Evolutionary conservation across 352 stramenopile species (phyloP), one percentile per base, ranked within the genome.

Genomic region (Phytophthora lateralis): DNA sequence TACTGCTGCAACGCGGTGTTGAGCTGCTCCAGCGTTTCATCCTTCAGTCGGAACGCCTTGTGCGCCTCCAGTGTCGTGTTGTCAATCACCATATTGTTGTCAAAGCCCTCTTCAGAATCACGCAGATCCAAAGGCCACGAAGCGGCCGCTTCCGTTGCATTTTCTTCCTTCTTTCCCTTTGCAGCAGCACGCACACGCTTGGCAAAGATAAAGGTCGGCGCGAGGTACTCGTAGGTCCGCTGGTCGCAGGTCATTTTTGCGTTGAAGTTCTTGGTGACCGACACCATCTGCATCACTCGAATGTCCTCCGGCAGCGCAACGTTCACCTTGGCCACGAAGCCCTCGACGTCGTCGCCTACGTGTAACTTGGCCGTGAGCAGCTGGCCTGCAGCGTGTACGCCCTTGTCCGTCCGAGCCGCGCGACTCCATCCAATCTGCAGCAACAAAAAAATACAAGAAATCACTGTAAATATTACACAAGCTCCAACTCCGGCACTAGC

Each of bases 261-360:
- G 63, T 97, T 97, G 55, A 97, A 97, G 57, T 90, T 94, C 58
- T 97, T 97, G 39, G 86, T 95, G 47, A 93, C 90, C 0, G 79
- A 89, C 34, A 92, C 76, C 69, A 93, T 91, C 41, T 93, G 70
- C 62, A 94, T 70, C 0, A 96, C 69, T 42, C 86, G 83, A 60
- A 97, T 97, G 58, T 96, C 84, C 20, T 72, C 57, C 0, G 90
- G 90, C 29, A 97, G 69, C 14, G 63, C 59, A 3, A 39, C 50
- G 45, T 97, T 97, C 8, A 96, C 80, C n/a, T 78, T 77, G 2
- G 62, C 65, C 3, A 94, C 26, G 37, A 96, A 96, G 10, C 57
- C 73, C 3, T 71, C 32, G 0, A 94, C 60, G 50, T 95, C 85
- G 27, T 91, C 81, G 26, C 79, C 81, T 1, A 96, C 75, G n/a